Base-by-base conservation (phyloP, 805 yeast species). In the Yamadazyma sp. region DNA sequence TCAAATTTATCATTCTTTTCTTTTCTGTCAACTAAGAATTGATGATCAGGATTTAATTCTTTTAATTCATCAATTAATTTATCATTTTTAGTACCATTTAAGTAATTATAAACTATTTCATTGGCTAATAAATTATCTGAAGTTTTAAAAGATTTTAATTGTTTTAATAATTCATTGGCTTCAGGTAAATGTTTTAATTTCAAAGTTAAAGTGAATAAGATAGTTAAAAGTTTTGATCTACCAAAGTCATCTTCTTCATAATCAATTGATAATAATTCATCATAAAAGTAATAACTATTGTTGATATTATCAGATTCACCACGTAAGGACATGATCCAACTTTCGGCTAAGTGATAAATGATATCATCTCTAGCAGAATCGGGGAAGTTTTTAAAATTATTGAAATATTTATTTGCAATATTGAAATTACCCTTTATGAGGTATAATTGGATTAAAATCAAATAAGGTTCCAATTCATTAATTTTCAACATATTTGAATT, bases 151-250 rank as follows among this genome's bases (percentile, higher is more conserved):
- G 70, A 62, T 20, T 61, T 62, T 9, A 83, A 62, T 45, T 62
- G 69, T 25, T 47, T 42, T 40, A 59, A 45, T 23, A 80, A 66
- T 43, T 85, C 86, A 40, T 75, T 73, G 7, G 96, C 89, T 61
- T 91, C 97, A 2, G 89, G 91, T 37, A 77, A 66, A 52, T 89
- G 84, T 33, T 80, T 77, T 55, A 87, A 74, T 62, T 86, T 87
- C 49, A 89, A 62, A 43, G 89, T 87, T 40, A 88, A 70, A 8
- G 80, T 82, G 28, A 87, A 73, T 51, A 87, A 76, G 25, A 83
- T 80, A 36, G 48, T 56, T 47, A 83, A 71, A 12, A 62, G 41
- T 37, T 52, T 57, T 45, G 52, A 56, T 42, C 59, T 60, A 16
- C 68, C 65, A 4, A 50, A 39, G 33, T 65, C 71, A 28, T 57